phyloP scores from a whole-genome alignment of 2,329 filamentous ascomycete species.

The Nothopassalora personata region DNA sequence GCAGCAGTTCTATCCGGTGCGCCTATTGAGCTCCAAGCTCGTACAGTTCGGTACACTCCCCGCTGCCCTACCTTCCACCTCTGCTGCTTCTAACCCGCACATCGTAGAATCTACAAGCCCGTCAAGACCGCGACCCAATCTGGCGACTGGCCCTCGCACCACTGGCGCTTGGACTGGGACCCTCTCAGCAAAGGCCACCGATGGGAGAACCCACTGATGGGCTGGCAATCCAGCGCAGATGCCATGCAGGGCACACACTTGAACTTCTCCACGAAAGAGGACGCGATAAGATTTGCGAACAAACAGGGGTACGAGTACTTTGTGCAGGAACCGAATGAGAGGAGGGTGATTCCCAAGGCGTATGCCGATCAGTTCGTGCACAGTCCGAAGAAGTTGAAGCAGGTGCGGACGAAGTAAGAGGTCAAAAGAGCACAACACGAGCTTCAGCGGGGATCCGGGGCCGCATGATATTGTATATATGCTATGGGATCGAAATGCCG shows the following conservation, averaged over 20 bases:
- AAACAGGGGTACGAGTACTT: constrained; percentile 99
- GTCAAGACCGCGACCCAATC: constrained; percentile 95
- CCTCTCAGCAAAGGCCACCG: constrained; percentile 84
- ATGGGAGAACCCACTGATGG: constrained; percentile 98
- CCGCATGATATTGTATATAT: not conserved
- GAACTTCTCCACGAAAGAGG: constrained; percentile 87
- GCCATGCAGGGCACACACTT: constrained; percentile 90
- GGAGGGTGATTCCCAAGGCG: constrained; percentile 81
- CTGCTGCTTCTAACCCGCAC: not conserved
- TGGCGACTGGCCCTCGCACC: constrained; percentile 73
- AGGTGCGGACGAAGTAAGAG: constrained; percentile 67
- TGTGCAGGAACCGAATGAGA: constrained; percentile 90
- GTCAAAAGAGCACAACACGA: constrained; percentile 31
- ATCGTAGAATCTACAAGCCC: constrained; percentile 79
- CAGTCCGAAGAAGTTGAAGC: constrained; percentile 76
- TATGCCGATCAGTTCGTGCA: constrained; percentile 97
- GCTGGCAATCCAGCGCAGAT: constrained; percentile 95
- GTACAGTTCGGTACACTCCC: constrained; percentile 74
- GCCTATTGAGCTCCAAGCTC: constrained; percentile 86
- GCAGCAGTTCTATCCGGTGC: constrained; percentile 88
- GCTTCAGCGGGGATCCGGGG: not conserved
- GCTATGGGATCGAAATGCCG: not conserved
- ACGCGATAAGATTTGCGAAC: constrained; percentile 89
- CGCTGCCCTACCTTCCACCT: not conserved
- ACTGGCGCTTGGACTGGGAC: constrained; percentile 99